Conservation (phyloP, 1,284 basidiomycete species). For the Apiotrichum gracile region DNA sequence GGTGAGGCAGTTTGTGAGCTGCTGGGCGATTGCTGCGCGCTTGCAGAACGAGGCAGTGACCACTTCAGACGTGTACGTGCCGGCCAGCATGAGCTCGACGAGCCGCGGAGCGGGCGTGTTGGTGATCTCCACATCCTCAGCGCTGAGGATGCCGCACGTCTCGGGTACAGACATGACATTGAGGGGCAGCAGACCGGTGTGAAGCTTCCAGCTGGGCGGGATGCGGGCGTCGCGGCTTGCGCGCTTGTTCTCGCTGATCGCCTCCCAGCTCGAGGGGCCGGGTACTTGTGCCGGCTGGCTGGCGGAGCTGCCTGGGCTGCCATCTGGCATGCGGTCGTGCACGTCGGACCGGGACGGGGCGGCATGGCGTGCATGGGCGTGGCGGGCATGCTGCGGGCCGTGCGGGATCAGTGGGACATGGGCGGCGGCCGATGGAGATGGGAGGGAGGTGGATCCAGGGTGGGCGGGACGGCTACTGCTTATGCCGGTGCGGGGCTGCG, state of each 20-base stretch:
- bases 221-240: conserved; percentile 52
- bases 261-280: conserved; percentile 48
- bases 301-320: too few relatives aligned
- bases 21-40: conserved; percentile 71
- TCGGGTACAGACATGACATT: neutral
- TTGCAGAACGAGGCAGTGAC: conserved; percentile 58
- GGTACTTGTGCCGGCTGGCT: neutral
- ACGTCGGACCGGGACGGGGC: too few relatives aligned
- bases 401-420: too few relatives aligned
- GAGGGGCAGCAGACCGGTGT: neutral
- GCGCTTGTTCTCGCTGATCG: conserved; percentile 52
- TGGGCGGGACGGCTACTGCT: too few relatives aligned
- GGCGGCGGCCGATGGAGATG: too few relatives aligned
- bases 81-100: conserved; percentile 20
- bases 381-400: too few relatives aligned
- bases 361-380: too few relatives aligned
- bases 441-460: too few relatives aligned
- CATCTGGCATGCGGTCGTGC: too few relatives aligned
- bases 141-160: conserved; percentile 57
- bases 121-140: conserved; percentile 63
- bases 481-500: too few relatives aligned
- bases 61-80: conserved; percentile 19
- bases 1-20: conserved; percentile 52
- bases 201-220: conserved; percentile 55
- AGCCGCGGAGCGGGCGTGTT: conserved; percentile 42